Evolutionary conservation across 2,329 filamentous ascomycete genomes (phyloP), one percentile per base, ranked within the genome.

Genomic region (Alternaria postmessia): DNA sequence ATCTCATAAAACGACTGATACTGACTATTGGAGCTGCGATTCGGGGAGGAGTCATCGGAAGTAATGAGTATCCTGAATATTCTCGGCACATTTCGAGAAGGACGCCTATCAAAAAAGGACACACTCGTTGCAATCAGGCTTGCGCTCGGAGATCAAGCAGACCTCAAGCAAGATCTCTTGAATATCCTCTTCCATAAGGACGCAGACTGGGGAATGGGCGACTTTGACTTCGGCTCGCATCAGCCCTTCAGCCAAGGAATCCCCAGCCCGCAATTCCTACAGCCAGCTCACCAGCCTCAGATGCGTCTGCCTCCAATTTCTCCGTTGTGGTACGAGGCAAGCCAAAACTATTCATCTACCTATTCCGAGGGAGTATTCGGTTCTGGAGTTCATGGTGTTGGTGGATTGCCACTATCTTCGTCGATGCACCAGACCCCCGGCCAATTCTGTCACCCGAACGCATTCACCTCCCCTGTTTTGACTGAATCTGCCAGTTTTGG

Each of bases 211-310:
- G 62, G 52, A 7, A 41, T 56, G 7, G 61, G 57, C 14, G 71
- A 75, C 44, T 74, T 72, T 28, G 71, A 75, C 34, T 73, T 70
- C 30, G 62, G 66, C 18, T 49, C 60, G 26, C 26, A 39, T 30
- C 57, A 51, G 22, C 47, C 54, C 28, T 12, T 6, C 42, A 14
- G 38, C 36, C 41, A 47, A 55, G 32, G 52, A 8, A 34, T 28
- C 30, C 28, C 62, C n/a, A 44, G 42, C 4, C 71, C 73, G 7
- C 59, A 55, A 6, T 71, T 69, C 48, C 57, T 77, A 28, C 66
- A 77, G 38, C 69, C 72, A 4, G 30, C 59, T 20, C 68, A 75
- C 52, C 58, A 75, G 30, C 71, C 66, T 12, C 66, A 70, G 20
- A 52, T 72, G 28, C 61, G 57, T 22, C 51, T 72, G 12, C 69